A percentile compares a stretch with the other conserved stretches of the same genome.
Conservation (phyloP, 768 basidiomycete genomes). For the Termitomyces sp. region DNA sequence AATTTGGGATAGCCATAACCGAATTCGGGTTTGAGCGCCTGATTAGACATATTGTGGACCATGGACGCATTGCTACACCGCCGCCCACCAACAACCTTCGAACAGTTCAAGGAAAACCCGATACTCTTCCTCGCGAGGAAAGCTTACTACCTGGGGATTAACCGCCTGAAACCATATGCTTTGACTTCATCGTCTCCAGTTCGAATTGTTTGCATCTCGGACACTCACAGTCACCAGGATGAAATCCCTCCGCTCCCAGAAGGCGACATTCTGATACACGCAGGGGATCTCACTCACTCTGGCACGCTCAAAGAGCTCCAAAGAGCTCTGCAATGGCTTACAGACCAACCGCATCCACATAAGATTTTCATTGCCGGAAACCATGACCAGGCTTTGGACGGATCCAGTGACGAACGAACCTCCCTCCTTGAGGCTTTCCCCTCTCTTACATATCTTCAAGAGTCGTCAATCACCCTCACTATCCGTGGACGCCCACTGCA, state of each 20-base stretch:
- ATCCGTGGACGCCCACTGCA: constrained; percentile 26
- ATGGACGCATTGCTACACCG: not conserved
- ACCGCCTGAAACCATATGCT: not conserved
- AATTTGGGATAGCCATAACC: too few species aligned
- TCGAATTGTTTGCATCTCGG: constrained; percentile 35
- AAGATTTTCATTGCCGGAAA: constrained; percentile 44
- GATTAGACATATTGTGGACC: too few species aligned
- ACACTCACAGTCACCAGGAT: constrained; percentile 32
- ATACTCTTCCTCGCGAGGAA: not conserved
- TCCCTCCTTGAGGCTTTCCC: constrained; percentile 19
- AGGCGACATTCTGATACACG: constrained; percentile 39
- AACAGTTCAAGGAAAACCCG: not conserved
- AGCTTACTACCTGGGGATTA: not conserved
- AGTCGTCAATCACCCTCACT: constrained; percentile 22
- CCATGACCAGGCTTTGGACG: constrained; percentile 31
- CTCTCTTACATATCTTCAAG: constrained; percentile 33
- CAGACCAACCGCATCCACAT: constrained; percentile 30
- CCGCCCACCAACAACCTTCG: not conserved
- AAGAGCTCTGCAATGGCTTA: constrained; percentile 22
- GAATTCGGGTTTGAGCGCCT: too few species aligned
- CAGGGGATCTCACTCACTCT: constrained; percentile 36
- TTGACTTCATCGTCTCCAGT: not conserved
- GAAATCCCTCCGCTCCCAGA: constrained; percentile 24
- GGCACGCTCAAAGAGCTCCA: constrained; percentile 29
- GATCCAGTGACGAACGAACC: constrained; percentile 7